Evolutionary conservation across 352 stramenopile species (phyloP).

Genomic region (Pseudoperonospora humuli): DNA sequence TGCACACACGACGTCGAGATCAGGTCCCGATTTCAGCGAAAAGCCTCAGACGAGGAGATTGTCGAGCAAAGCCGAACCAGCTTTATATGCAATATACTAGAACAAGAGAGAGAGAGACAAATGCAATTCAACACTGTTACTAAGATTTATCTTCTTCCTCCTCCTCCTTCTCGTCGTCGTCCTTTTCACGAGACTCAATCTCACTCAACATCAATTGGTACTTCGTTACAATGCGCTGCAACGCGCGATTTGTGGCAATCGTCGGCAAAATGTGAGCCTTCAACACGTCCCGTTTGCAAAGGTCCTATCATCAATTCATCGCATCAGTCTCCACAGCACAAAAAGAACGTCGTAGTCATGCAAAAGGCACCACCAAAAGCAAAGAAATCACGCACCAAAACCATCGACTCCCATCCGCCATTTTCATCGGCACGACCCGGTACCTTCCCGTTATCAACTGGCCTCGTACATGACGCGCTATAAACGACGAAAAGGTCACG

Average conservation of each 20-base stretch:
- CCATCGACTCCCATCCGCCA: slow-evolving; percentile 30
- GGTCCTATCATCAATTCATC: slow-evolving; percentile 29
- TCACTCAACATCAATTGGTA: slow-evolving; percentile 80
- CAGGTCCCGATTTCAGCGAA: background rate
- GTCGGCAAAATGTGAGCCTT: slow-evolving; percentile 63
- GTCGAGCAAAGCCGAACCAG: too few species aligned
- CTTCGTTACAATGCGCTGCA: slow-evolving; percentile 79
- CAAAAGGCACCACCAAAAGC: slow-evolving; percentile 4
- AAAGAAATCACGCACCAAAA: slow-evolving; percentile 31
- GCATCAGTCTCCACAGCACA: slow-evolving; percentile 8
- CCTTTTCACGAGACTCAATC: slow-evolving; percentile 40
- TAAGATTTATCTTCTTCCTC: slow-evolving; percentile 13
- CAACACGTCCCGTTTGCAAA: slow-evolving; percentile 67
- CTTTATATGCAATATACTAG: too few species aligned
- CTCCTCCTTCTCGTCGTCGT: slow-evolving; percentile 26
- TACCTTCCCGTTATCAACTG: background rate
- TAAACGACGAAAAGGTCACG: background rate
- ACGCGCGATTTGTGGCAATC: slow-evolving; percentile 68
- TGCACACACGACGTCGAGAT: background rate
- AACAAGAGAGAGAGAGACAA: too few species aligned
- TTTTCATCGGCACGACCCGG: background rate
- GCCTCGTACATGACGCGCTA: slow-evolving; percentile 11
- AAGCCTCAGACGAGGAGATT: background rate
- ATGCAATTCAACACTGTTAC: slow-evolving; percentile 1
- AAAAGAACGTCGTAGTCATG: slow-evolving; percentile 3